A percentile compares a stretch with the other conserved stretches of the same genome.
phyloP scores from a whole-genome alignment of 306 rosid genomes.

The Dicorynia guianensis region DNA sequence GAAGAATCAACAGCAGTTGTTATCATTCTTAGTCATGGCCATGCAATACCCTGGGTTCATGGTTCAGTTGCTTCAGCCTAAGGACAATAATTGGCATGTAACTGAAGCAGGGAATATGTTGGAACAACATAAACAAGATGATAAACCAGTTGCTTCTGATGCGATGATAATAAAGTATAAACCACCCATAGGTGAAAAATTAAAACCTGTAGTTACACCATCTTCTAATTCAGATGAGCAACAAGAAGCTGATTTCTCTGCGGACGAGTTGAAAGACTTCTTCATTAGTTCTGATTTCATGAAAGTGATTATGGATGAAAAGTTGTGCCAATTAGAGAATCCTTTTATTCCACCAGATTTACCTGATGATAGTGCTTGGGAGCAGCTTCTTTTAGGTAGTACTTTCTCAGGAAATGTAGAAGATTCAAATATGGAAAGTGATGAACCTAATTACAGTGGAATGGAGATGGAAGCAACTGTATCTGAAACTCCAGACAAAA shows the following conservation, averaged over 20 bases:
- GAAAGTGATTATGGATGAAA: slow-evolving; percentile 83
- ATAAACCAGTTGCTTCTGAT: slow-evolving; percentile 52
- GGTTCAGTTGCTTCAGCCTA: slow-evolving; percentile 79
- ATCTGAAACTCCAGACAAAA: slow-evolving; percentile 37
- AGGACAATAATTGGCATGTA: slow-evolving; percentile 80
- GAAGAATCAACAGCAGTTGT: slow-evolving; percentile 92
- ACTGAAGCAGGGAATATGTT: slow-evolving; percentile 62
- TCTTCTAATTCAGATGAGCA: slow-evolving; percentile 44
- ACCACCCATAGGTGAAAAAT: slow-evolving; percentile 59
- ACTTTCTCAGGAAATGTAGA: slow-evolving; percentile 53
- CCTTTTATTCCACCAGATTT: slow-evolving; percentile 71
- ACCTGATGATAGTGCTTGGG: slow-evolving; percentile 74
- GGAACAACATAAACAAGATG: slow-evolving; percentile 53
- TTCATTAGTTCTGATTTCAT: slow-evolving; percentile 74
- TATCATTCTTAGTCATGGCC: slow-evolving; percentile 93
- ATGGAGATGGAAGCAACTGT: slow-evolving; percentile 59
- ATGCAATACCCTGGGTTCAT: slow-evolving; percentile 88
- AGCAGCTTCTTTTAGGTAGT: slow-evolving; percentile 67
- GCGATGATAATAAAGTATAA: slow-evolving; percentile 74
- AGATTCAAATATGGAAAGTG: slow-evolving; percentile 49
- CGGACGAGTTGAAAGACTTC: slow-evolving; percentile 65
- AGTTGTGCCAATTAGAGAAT: slow-evolving; percentile 59
- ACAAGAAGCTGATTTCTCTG: slow-evolving; percentile 51
- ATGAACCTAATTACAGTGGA: slow-evolving; percentile 40
- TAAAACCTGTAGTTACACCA: slow-evolving; percentile 42